phyloP scores from a whole-genome alignment of 2,329 filamentous ascomycete species.

The Colletotrichum ledebouriae region DNA sequence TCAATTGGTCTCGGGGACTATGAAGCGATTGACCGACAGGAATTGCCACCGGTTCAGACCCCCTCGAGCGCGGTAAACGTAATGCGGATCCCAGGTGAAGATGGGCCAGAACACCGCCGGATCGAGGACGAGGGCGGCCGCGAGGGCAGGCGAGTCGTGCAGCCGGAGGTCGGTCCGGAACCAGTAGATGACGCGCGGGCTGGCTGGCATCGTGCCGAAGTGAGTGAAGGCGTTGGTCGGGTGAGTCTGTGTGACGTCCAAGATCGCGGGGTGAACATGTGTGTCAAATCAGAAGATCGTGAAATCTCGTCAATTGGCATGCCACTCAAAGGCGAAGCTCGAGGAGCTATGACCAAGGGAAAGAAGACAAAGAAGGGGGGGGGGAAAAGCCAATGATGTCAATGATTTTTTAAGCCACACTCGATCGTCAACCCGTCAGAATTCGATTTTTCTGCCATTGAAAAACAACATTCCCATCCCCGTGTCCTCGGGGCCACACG shows the following conservation, averaged over 20 bases:
- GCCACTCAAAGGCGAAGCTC: background rate
- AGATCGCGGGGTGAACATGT: too few relatives aligned
- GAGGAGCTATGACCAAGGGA: conserved; percentile 10
- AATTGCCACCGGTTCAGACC: conserved; percentile 83
- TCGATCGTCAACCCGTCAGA: background rate
- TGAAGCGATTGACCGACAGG: conserved; percentile 58
- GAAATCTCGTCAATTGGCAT: background rate
- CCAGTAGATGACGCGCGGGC: conserved; percentile 75
- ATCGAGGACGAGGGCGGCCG: conserved; percentile 78
- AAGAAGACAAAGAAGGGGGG: background rate
- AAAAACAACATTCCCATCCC: too few relatives aligned
- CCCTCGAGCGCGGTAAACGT: conserved; percentile 79
- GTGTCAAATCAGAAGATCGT: too few relatives aligned
- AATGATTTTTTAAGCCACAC: conserved; percentile 38
- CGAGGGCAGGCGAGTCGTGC: conserved; percentile 81
- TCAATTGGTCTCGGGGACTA: conserved; percentile 5
- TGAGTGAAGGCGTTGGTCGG: background rate
- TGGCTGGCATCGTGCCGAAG: conserved; percentile 16
- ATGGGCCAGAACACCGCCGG: conserved; percentile 79
- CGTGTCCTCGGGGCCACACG: background rate
- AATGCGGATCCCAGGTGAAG: conserved; percentile 86
- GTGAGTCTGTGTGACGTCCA: background rate
- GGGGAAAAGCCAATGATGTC: conserved; percentile 54
- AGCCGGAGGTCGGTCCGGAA: conserved; percentile 83
- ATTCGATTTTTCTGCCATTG: background rate